Evolutionary conservation across 163 green algal genomes (phyloP).

Genomic region (Scenedesmus sp.): DNA sequence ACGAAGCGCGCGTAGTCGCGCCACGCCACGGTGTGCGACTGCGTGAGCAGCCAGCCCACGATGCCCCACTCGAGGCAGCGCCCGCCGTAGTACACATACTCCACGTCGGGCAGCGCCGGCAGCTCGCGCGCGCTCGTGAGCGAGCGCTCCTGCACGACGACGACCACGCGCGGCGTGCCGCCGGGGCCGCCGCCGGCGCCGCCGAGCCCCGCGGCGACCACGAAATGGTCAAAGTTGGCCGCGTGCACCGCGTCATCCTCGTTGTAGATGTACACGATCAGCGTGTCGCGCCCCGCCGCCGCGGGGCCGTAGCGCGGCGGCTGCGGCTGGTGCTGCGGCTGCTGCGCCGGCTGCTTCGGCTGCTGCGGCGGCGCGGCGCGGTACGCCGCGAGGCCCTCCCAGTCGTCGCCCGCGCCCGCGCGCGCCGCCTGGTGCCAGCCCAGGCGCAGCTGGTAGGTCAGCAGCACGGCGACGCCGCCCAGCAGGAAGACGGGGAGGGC

Average conservation of each 20-base stretch:
- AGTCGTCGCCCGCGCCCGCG: too few relatives aligned
- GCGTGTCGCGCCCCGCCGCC: too few relatives aligned
- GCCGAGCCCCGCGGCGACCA: slow-evolving; percentile 9
- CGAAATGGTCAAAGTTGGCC: slow-evolving; percentile 37
- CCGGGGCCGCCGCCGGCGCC: slow-evolving; percentile 17
- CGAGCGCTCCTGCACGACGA: slow-evolving; percentile 11
- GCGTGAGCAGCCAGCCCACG: slow-evolving; percentile 24
- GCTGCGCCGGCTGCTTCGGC: too few relatives aligned
- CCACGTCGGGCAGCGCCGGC: not conserved
- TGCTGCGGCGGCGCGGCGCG: too few relatives aligned
- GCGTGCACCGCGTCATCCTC: slow-evolving; percentile 17
- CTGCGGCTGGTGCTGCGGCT: too few relatives aligned
- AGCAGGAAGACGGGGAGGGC: slow-evolving; percentile 1
- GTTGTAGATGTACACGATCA: slow-evolving; percentile 36
- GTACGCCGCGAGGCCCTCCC: too few relatives aligned
- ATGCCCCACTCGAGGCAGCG: slow-evolving; percentile 31
- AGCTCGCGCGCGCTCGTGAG: not conserved
- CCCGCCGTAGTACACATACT: slow-evolving; percentile 26
- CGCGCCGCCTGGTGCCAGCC: not conserved
- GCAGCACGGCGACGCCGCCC: not conserved
- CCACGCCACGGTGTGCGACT: slow-evolving; percentile 2
- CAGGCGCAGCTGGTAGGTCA: slow-evolving; percentile 3
- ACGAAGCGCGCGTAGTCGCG: slow-evolving; percentile 20
- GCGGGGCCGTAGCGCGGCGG: too few relatives aligned
- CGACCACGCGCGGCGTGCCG: not conserved